Percentiles rank a stretch among this genome's conserved stretches.
These are phyloP conservation scores for Wickerhamiella qilinensis DNA, from an alignment of 805 yeast genomes.

Conservation along the genomic window DNA sequence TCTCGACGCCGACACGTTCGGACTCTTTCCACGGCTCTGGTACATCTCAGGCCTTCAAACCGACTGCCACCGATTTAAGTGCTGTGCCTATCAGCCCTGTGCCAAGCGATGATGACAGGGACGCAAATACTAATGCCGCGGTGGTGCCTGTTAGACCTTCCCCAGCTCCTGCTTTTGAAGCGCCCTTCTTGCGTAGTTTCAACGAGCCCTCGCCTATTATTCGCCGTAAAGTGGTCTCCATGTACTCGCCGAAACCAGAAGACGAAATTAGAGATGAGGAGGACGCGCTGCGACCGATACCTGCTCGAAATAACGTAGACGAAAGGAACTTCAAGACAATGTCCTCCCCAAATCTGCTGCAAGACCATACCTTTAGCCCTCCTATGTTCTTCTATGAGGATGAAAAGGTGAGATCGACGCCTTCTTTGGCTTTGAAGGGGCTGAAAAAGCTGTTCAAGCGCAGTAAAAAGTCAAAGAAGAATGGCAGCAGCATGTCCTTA, in stretches of 20 bases:
- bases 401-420: neutral
- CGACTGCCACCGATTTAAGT: constrained; percentile 4
- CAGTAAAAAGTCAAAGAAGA: neutral
- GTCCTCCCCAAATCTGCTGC: neutral
- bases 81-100: constrained; percentile 3
- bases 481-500: neutral
- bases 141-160: neutral
- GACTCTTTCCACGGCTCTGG: neutral
- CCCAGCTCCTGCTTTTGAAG: neutral
- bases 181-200: neutral
- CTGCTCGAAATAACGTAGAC: neutral
- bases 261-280: neutral
- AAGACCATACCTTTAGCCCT: neutral
- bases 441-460: neutral
- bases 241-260: constrained; percentile 4
- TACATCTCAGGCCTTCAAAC: neutral
- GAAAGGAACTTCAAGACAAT: neutral
- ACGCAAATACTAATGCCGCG: neutral
- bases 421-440: neutral
- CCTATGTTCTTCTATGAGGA: constrained; percentile 1
- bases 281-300: neutral
- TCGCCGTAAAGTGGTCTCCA: constrained; percentile 1
- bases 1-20: neutral
- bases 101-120: neutral
- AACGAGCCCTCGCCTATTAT: neutral